Percentiles rank a stretch among this genome's conserved stretches.
Evolutionary conservation across 768 basidiomycete genomes (phyloP).

Genomic region (Calvatia gigantea): DNA sequence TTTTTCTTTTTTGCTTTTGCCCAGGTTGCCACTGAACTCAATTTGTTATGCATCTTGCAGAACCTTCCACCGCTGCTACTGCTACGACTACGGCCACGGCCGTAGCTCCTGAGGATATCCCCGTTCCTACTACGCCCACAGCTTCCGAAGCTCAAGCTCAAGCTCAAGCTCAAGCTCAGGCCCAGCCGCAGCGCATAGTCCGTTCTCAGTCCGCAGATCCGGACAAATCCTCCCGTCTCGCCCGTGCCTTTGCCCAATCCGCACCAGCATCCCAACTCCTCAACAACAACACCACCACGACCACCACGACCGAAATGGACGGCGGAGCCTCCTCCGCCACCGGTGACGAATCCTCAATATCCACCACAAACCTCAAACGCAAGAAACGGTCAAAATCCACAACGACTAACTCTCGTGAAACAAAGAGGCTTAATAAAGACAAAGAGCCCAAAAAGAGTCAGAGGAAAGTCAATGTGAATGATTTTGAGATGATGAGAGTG

Average conservation of each 20-base stretch:
- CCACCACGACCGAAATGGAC: slow-evolving; percentile 46
- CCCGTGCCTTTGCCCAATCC: slow-evolving; percentile 57
- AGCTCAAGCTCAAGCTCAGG: slow-evolving; percentile 14
- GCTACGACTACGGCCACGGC: neutral
- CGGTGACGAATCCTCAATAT: slow-evolving; percentile 72
- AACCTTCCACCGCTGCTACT: slow-evolving; percentile 14
- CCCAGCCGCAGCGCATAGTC: slow-evolving; percentile 45
- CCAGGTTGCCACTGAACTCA: neutral
- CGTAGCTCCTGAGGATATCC: slow-evolving; percentile 8
- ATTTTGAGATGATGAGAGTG: slow-evolving; percentile 97
- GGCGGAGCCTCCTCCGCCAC: slow-evolving; percentile 39
- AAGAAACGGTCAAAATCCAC: slow-evolving; percentile 22
- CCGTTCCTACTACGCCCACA: slow-evolving; percentile 10
- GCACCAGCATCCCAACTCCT: slow-evolving; percentile 21
- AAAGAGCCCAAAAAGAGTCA: slow-evolving; percentile 55
- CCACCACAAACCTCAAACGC: slow-evolving; percentile 40
- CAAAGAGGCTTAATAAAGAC: slow-evolving; percentile 11
- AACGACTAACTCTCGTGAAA: slow-evolving; percentile 33
- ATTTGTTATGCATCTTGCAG: neutral
- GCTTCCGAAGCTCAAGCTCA: slow-evolving; percentile 10
- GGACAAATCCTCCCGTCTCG: slow-evolving; percentile 53
- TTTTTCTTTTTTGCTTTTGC: too few species aligned
- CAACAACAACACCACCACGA: slow-evolving; percentile 32
- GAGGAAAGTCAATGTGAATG: slow-evolving; percentile 77
- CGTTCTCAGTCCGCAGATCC: slow-evolving; percentile 85